Conservation (phyloP, 129 eudicot species). For the Saposhnikovia divaricata region DNA sequence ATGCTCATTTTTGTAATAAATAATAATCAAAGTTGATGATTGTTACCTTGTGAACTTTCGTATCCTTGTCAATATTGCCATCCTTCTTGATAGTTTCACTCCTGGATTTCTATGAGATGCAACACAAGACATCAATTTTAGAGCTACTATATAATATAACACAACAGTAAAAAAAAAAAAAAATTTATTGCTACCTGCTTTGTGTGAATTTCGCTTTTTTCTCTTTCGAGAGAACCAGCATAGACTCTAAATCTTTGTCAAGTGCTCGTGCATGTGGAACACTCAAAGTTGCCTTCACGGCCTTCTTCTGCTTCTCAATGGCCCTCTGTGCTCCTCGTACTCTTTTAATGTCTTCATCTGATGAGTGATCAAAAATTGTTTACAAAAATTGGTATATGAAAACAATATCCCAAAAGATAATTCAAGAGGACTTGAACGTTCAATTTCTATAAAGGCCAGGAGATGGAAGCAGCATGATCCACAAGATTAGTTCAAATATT, state of each 20-base stretch:
- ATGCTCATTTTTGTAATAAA: neutral
- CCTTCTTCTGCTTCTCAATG: neutral
- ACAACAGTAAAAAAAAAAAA: neutral
- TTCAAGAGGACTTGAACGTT: neutral
- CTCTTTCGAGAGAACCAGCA: slow-evolving; percentile 1
- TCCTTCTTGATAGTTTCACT: neutral
- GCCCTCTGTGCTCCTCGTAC: neutral
- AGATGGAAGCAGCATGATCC: neutral
- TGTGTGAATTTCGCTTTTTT: neutral
- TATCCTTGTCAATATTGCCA: neutral
- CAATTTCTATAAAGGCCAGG: neutral
- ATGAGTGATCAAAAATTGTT: neutral
- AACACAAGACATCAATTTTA: neutral
- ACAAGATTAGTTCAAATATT: no score
- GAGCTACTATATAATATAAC: neutral
- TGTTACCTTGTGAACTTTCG: slow-evolving; percentile 6
- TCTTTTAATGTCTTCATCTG: slow-evolving; percentile 10
- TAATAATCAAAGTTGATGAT: neutral
- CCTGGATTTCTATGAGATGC: neutral
- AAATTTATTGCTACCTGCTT: neutral
- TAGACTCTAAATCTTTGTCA: slow-evolving; percentile 9
- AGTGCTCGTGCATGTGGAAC: neutral
- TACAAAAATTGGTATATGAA: no score
- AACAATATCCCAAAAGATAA: neutral
- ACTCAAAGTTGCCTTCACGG: neutral